Conservation (phyloP, 2,329 filamentous ascomycete genomes). For the Orbilia javanica region DNA sequence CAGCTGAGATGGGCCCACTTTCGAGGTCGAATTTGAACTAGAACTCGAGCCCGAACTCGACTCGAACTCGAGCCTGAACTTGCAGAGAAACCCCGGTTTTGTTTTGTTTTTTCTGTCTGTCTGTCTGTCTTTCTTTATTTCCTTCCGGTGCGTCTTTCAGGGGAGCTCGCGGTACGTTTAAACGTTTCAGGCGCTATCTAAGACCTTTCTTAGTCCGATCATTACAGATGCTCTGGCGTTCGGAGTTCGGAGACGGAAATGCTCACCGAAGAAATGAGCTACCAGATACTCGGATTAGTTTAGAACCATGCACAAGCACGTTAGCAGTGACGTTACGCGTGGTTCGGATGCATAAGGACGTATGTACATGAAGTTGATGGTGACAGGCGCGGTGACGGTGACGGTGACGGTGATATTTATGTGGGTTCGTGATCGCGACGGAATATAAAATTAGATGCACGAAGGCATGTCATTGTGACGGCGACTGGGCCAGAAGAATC, state of each 20-base stretch:
- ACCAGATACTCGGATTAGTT: neutral
- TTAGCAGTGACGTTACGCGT: neutral
- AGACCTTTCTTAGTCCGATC: neutral
- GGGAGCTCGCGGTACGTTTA: slow-evolving; percentile 35
- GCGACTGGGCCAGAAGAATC: neutral
- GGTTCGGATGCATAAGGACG: too few relatives aligned
- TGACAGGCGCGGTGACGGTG: neutral
- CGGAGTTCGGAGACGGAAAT: slow-evolving; percentile 17
- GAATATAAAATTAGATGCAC: neutral
- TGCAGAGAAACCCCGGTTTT: neutral
- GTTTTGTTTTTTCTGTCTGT: neutral
- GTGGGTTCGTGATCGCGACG: neutral
- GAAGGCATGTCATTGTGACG: neutral
- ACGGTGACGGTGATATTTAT: slow-evolving; percentile 5
- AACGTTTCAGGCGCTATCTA: slow-evolving; percentile 20
- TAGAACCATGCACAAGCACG: too few relatives aligned
- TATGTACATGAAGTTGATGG: too few relatives aligned
- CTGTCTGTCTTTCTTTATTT: too few relatives aligned
- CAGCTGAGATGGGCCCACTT: slow-evolving; percentile 18
- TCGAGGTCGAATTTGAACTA: neutral
- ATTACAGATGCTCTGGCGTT: neutral
- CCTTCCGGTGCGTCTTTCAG: too few relatives aligned
- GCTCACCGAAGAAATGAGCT: slow-evolving; percentile 4
- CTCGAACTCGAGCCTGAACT: neutral
- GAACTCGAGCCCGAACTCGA: neutral